Base-by-base conservation (phyloP, 768 basidiomycete species). In the Trametes cubensis region DNA sequence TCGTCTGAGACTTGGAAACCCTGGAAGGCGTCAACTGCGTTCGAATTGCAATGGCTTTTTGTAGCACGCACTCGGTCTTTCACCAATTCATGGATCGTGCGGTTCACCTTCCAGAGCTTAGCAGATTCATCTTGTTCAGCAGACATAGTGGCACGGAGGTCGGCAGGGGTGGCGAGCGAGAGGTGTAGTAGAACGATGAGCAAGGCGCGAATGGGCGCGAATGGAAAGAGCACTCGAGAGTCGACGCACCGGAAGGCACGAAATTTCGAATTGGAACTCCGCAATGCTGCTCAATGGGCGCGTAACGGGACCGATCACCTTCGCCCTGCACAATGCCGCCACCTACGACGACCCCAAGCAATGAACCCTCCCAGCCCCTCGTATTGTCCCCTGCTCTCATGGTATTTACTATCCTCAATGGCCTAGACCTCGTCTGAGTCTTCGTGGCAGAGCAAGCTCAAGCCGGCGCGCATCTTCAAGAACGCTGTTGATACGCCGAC, bases 81-180 rank as follows among this genome's bases (percentile, higher is more conserved):
- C 65, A 95, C 93, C 55, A 99, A 87, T 77, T 99, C 96, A 73
- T 98, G 95, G 45, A 98, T 90, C 51, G 97, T 98, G 69, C 93
- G 80, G 76, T 94, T 94, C 65, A 98, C 95, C 71, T 95, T 90
- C 94, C 95, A 98, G 71, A 98, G 82, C 71, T 87, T 88, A 61
- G 95, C 90, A 63, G 88, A 84, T 74, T 93, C 91, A 77, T 92
- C 90, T 69, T 77, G 56, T 25, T 65, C 60, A 34, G 47, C 64
- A 47, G 56, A 45, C 46, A 47, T 55, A 17, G 51, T n/a, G 48
- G 51, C 40, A 10, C 76, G 20, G 11, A 15, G 28, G 68, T 91
- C 89, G 66, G 81, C 78, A 88, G 91, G 89, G 69, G 75, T 70
- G 39, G 60, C 40, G 56, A 59, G 56, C 44, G 25, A 50, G 41